Conservation (phyloP, 2,329 filamentous ascomycete species). For the Sarocladium strictum region DNA sequence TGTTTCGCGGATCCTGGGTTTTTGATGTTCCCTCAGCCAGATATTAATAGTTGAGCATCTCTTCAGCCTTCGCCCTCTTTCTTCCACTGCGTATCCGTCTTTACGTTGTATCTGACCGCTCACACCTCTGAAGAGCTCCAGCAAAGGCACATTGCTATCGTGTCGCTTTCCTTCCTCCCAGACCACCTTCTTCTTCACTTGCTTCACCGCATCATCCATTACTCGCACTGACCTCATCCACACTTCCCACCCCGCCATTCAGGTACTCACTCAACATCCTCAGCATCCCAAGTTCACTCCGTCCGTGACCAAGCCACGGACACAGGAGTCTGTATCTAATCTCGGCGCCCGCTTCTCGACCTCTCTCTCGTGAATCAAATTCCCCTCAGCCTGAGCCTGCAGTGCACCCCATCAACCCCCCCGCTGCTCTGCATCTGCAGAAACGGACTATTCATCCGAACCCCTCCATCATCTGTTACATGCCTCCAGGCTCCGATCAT, state of each 20-base stretch:
- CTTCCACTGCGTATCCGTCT: too few relatives aligned
- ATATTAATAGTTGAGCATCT: neutral
- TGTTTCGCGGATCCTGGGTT: neutral
- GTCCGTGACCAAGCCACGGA: too few relatives aligned
- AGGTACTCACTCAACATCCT: neutral
- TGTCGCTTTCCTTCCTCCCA: neutral
- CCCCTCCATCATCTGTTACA: neutral
- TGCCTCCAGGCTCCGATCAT: neutral
- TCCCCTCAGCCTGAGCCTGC: neutral
- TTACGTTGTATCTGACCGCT: too few relatives aligned
- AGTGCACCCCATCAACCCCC: neutral
- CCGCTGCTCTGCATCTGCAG: neutral
- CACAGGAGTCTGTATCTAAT: too few relatives aligned
- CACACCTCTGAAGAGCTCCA: too few relatives aligned
- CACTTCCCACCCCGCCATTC: neutral
- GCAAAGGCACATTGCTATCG: too few relatives aligned
- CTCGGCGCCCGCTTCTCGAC: too few relatives aligned
- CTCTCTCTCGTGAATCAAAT: neutral
- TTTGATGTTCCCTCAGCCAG: neutral
- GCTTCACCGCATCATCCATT: conserved; percentile 4
- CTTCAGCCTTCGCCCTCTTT: neutral
- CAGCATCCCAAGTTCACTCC: neutral
- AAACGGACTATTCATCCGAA: neutral
- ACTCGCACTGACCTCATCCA: neutral
- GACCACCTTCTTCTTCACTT: neutral